Evolutionary conservation across 1,139 yeast species (phyloP), one percentile per base, ranked within the genome.

Genomic region (Spathaspora jeffriesii): DNA sequence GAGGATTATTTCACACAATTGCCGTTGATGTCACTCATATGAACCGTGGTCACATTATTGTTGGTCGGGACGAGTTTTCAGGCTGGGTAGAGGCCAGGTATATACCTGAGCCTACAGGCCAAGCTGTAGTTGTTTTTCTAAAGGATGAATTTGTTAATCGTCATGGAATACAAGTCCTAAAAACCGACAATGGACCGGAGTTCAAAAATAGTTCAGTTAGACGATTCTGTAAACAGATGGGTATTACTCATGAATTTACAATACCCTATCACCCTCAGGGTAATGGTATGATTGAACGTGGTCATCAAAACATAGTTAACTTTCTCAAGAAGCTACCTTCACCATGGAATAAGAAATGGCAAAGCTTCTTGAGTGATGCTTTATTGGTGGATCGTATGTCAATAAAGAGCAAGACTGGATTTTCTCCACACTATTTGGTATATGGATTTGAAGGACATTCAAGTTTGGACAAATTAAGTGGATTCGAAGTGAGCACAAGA

Each of bases 61-160:
- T 39, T 39, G 42, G 32, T 27, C 10, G 42, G 18, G 42, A 39
- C 18, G 42, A 39, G 15, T 39, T 39, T 14, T 39, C 42, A 10
- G 42, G 42, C 8, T 39, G 42, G 42, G 42, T 27, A 5, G 42
- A 39, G 20, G 42, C 42, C 18, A 17, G 22, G 11, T 4, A 8
- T 14, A 3, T 39, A 4, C 32, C 27, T 17, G 11, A 14, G 11
- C 6, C 28, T 4, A 6, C 32, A 5, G 42, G 14, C n/a, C 4
- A 21, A n/a, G 42, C 32, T 15, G 34, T 39, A 18, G 42, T 21
- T 27, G 23, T 11, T 2, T 39, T 39, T 10, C 4, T 39, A 7
- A 25, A 39, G 11, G 10, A 15, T 3, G 34, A 39, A 17, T 39
- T 39, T 39, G 27, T 27, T 8, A 8, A 8, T 8, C 5, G 28